phyloP scores from a whole-genome alignment of 2,329 filamentous ascomycete genomes.

The Rhynchosporium graminicola region DNA sequence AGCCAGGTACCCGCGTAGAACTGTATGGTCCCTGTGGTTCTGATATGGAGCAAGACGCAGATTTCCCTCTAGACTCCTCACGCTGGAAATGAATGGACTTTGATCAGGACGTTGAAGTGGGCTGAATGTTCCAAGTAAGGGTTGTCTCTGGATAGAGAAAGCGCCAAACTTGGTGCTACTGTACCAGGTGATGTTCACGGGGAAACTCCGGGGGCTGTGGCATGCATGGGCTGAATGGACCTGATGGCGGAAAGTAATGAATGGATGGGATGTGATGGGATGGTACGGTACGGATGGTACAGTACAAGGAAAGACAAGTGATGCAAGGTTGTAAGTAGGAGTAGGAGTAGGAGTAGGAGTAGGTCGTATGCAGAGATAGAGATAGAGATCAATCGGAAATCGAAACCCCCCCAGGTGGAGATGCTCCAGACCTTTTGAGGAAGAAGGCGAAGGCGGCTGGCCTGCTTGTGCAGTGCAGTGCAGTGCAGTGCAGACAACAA shows the following conservation, averaged over 20 bases:
- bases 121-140: too few species aligned
- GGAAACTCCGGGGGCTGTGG: not conserved
- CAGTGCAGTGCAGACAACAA: constrained; percentile 8
- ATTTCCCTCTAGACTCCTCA: not conserved
- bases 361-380: constrained; percentile 19
- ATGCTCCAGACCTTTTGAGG: constrained; percentile 21
- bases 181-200: not conserved
- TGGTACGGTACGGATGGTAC: not conserved
- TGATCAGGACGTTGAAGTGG: not conserved
- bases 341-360: constrained; percentile 16
- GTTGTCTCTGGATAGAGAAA: not conserved
- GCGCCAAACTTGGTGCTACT: not conserved
- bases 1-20: not conserved
- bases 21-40: not conserved
- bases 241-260: constrained; percentile 9
- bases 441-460: constrained; percentile 2
- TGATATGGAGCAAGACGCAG: constrained; percentile 3
- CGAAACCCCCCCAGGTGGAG: constrained; percentile 12
- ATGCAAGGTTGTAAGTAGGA: too few species aligned
- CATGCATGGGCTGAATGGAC: not conserved
- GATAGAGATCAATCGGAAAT: not conserved
- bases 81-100: not conserved
- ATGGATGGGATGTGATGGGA: not conserved
- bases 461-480: constrained; percentile 15
- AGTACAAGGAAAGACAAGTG: constrained; percentile 7